A percentile compares a stretch with the other conserved stretches of the same genome.
Conservation (phyloP, 805 yeast genomes). For the Yamadazyma olivae region DNA sequence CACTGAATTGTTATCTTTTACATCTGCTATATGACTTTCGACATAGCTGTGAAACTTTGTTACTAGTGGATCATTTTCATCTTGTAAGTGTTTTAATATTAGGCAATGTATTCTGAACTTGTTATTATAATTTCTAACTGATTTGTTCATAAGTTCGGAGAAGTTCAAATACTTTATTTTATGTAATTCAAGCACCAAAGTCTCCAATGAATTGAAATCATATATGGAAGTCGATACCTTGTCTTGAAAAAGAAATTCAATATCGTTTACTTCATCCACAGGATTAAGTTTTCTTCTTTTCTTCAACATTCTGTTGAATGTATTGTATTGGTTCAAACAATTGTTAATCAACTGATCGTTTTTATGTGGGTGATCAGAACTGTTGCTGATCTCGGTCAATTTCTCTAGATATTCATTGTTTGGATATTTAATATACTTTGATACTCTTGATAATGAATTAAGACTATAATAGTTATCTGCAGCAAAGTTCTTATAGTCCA, state of each 20-base stretch:
- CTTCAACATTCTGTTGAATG: slow-evolving; percentile 12
- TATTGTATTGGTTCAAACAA: slow-evolving; percentile 13
- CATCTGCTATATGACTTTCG: background rate
- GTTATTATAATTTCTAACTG: slow-evolving; percentile 5
- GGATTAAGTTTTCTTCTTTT: slow-evolving; percentile 12
- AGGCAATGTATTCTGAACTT: slow-evolving; percentile 6
- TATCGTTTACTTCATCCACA: slow-evolving; percentile 8
- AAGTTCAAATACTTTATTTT: slow-evolving; percentile 15
- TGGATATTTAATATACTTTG: slow-evolving; percentile 16
- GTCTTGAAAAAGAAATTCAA: slow-evolving; percentile 12
- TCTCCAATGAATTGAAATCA: slow-evolving; percentile 17
- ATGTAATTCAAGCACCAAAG: slow-evolving; percentile 16
- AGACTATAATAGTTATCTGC: slow-evolving; percentile 10
- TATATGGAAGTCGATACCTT: slow-evolving; percentile 11
- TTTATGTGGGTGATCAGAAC: background rate
- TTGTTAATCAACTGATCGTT: background rate
- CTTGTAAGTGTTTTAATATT: slow-evolving; percentile 3
- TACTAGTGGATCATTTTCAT: slow-evolving; percentile 1
- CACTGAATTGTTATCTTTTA: background rate
- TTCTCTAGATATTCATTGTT: slow-evolving; percentile 12
- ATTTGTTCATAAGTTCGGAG: slow-evolving; percentile 2
- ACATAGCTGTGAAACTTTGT: slow-evolving; percentile 2
- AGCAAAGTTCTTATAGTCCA: slow-evolving; percentile 9
- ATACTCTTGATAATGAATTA: slow-evolving; percentile 13
- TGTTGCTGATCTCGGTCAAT: slow-evolving; percentile 2